Conservation (phyloP, 129 eudicot genomes). For the carrot (Daucus carota) region DH1_v3.0 NC_030385.2:13811001-13811500, state of each 20-base stretch:
- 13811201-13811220: slow-evolving; percentile 98
- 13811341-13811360: slow-evolving; percentile 72
- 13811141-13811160: neutral
- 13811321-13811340: neutral
- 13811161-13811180: slow-evolving; percentile 9
- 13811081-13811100: slow-evolving; percentile 99
- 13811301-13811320: slow-evolving; percentile 11
- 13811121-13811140: slow-evolving; percentile 13
- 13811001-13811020: slow-evolving; percentile 60
- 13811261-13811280: slow-evolving; percentile 98
- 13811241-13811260: slow-evolving; percentile 99
- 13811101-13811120: slow-evolving; percentile 12
- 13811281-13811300: slow-evolving; percentile 9
- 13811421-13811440: neutral
- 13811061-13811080: slow-evolving; percentile 78
- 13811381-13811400: slow-evolving; percentile 99
- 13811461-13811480: neutral
- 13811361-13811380: slow-evolving; percentile 98
- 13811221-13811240: slow-evolving; percentile 99
- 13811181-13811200: slow-evolving; percentile 94
- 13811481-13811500: slow-evolving; percentile 17
- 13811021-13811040: slow-evolving; percentile 97
- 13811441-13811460: neutral
- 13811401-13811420: slow-evolving; percentile 98
- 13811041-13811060: slow-evolving; percentile 97